Base-by-base conservation (phyloP, 352 stramenopile genomes). In the Phytopythium montanum region DNA sequence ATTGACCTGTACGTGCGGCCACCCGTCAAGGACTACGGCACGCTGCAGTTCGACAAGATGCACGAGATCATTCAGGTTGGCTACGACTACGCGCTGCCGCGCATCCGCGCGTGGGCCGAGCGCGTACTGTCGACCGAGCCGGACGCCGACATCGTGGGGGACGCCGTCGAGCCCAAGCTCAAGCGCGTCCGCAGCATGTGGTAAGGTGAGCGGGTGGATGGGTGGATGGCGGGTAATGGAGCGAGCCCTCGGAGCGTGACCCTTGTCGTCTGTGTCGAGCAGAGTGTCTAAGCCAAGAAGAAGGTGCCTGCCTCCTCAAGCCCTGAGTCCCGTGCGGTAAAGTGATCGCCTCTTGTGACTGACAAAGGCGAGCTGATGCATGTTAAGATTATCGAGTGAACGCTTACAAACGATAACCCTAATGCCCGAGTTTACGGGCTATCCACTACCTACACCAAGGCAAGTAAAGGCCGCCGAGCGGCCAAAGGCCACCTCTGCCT, bases 1-100 rank as follows among this genome's bases (percentile, higher is more conserved):
- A 87, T 93, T 48, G 88, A 98, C 56, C 55, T 98, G 39, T 96
- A 96, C 65, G 63, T 98, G 21, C 87, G 80, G 8, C 92, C 92
- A 33, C 92, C 92, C 2, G 86, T 98, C 26, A 78, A 92, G 21
- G 77, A 96, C 53, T 95, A 95, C 62, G 90, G 80, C 21, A 96
- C 84, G n/a, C 72, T 98, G 19, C 85, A 98, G 65, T 98, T 95
- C 59, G 90, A 96, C 65, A 97, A 96, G 72, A 93, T 94, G 65
- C 83, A 96, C 29, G 87, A 97, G 62, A 96, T 97, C 55, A 92
- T 95, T 42, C 65, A 90, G 46, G 80, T 93, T 34, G 87, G 87
- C 3, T 95, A 95, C 61, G 73, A 87, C 6, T 94, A 92, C 53
- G 87, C 87, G 3, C 56, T 94, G 49, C 87, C 87, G 19, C 75